Conservation (phyloP, 768 basidiomycete genomes). For the Rubroboletus pulcherrimus region DNA sequence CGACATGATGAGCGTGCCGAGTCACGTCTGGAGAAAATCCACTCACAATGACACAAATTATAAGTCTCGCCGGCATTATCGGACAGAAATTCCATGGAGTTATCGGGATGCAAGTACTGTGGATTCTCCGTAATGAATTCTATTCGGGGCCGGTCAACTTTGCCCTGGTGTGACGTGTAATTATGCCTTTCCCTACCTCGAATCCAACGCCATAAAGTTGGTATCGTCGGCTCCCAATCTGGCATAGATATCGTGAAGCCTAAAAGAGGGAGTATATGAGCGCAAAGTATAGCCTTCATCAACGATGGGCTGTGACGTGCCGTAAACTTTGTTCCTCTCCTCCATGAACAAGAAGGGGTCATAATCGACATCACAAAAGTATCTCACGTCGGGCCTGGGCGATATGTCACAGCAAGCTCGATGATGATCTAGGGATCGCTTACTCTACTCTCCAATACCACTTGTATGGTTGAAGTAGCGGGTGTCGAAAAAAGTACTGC, state of each 20-base stretch:
- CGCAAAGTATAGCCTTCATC: neutral
- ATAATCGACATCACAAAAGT: constrained; percentile 49
- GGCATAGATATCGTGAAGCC: constrained; percentile 63
- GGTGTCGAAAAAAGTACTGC: constrained; percentile 55
- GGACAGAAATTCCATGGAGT: constrained; percentile 62
- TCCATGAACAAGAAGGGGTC: constrained; percentile 58
- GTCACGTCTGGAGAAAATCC: neutral
- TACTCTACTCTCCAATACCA: constrained; percentile 66
- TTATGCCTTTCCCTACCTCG: constrained; percentile 42
- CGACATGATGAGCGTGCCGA: neutral
- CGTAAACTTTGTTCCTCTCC: constrained; percentile 50
- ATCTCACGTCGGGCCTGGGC: constrained; percentile 46
- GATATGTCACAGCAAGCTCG: neutral
- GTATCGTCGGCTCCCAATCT: constrained; percentile 63
- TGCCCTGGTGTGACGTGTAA: constrained; percentile 28
- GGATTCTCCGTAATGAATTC: constrained; percentile 56
- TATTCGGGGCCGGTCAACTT: constrained; percentile 38
- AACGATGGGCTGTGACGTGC: constrained; percentile 21
- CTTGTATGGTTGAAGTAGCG: constrained; percentile 47
- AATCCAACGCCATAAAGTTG: constrained; percentile 57
- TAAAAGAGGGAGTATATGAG: constrained; percentile 11
- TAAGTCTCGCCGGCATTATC: constrained; percentile 63
- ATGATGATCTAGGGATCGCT: constrained; percentile 12
- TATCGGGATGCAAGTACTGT: constrained; percentile 50
- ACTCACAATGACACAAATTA: constrained; percentile 62